These are phyloP conservation scores for Pleurotus sapidus DNA, from an alignment of 768 basidiomycete genomes.

Conservation along the genomic window DNA sequence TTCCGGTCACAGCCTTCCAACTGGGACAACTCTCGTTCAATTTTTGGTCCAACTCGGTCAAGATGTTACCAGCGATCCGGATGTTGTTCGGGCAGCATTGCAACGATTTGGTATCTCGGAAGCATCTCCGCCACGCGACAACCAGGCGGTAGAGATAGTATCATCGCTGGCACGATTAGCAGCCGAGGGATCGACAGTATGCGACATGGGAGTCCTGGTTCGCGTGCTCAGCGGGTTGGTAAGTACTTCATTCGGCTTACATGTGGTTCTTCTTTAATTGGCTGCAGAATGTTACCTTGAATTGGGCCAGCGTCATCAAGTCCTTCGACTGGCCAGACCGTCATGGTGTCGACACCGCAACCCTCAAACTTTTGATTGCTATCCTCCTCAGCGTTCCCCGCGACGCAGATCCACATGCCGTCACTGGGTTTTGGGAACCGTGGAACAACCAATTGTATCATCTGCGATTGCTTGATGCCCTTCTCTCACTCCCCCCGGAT, in stretches of 20 bases:
- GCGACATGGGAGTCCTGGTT: slow-evolving; percentile 74
- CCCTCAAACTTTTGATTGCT: slow-evolving; percentile 84
- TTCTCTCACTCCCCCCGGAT: slow-evolving; percentile 86
- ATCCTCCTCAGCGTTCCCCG: slow-evolving; percentile 82
- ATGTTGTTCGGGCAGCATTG: slow-evolving; percentile 66
- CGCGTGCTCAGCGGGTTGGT: slow-evolving; percentile 74
- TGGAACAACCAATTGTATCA: slow-evolving; percentile 89
- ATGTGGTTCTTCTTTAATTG: not conserved
- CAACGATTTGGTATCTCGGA: slow-evolving; percentile 76
- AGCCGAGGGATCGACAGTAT: slow-evolving; percentile 67
- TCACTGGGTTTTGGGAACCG: slow-evolving; percentile 78
- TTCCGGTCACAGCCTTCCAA: slow-evolving; percentile 46
- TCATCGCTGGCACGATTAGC: slow-evolving; percentile 65
- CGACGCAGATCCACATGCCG: slow-evolving; percentile 73
- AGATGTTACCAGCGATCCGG: slow-evolving; percentile 74
- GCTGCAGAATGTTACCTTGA: slow-evolving; percentile 56
- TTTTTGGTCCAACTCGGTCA: slow-evolving; percentile 74
- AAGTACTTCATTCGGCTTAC: slow-evolving; percentile 27
- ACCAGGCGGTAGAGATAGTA: slow-evolving; percentile 69
- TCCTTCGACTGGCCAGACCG: slow-evolving; percentile 86
- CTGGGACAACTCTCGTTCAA: slow-evolving; percentile 71
- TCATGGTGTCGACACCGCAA: slow-evolving; percentile 84
- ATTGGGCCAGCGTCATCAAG: slow-evolving; percentile 82
- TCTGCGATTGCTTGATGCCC: slow-evolving; percentile 81
- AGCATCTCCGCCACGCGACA: slow-evolving; percentile 65